Evolutionary conservation across 1,139 yeast species (phyloP).

Genomic region (Sugiyamaella castrensis): DNA sequence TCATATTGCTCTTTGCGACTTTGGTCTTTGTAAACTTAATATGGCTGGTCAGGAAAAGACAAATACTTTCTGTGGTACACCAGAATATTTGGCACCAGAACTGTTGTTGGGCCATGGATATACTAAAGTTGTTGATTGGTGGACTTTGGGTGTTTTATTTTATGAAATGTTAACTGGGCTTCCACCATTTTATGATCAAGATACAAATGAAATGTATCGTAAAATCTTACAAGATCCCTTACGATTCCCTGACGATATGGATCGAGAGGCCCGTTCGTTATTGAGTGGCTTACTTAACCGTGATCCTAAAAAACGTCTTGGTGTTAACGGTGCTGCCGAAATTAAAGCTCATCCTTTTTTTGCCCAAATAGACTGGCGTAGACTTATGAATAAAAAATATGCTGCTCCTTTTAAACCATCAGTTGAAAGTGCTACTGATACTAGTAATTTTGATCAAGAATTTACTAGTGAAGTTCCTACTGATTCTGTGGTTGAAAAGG

Average conservation of each 20-base stretch:
- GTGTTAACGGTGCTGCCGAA: constrained; percentile 76
- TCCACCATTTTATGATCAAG: constrained; percentile 95
- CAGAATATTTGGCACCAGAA: constrained; percentile 96
- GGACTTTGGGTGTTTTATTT: constrained; percentile 92
- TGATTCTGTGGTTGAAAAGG: constrained; percentile 91
- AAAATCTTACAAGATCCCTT: constrained; percentile 87
- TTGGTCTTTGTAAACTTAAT: constrained; percentile 91
- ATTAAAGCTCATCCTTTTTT: constrained; percentile 85
- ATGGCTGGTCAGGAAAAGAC: constrained; percentile 89
- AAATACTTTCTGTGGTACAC: constrained; percentile 94
- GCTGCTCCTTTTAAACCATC: constrained; percentile 96
- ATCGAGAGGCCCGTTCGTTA: constrained; percentile 82
- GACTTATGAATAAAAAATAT: constrained; percentile 79
- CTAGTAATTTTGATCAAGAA: constrained; percentile 89
- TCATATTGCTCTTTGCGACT: constrained; percentile 95
- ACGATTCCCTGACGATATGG: constrained; percentile 84
- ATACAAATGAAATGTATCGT: constrained; percentile 90
- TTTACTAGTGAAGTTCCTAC: constrained; percentile 92
- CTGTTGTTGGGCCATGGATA: constrained; percentile 87
- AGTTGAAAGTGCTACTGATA: constrained; percentile 81
- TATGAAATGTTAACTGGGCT: constrained; percentile 96
- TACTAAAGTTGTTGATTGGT: constrained; percentile 95
- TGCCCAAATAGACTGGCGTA: constrained; percentile 87
- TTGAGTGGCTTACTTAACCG: constrained; percentile 73
- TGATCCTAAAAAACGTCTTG: constrained; percentile 79